These are phyloP conservation scores for Ettlia oleoabundans DNA, from an alignment of 139 green algal genomes.

Conservation along the genomic window DNA sequence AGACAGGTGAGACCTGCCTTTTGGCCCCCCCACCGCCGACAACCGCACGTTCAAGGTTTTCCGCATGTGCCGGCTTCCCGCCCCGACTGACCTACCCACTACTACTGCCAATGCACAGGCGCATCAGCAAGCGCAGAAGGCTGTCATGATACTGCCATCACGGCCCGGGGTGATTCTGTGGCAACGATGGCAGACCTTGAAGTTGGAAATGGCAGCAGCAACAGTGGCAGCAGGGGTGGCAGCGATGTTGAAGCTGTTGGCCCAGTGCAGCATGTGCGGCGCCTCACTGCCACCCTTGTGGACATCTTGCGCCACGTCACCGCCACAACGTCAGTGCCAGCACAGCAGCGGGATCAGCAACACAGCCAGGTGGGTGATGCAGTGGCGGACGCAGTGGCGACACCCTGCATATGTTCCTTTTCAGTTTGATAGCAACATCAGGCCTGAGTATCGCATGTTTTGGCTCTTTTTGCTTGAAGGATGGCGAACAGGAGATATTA, in stretches of 20 bases:
- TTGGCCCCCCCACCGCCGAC: too few species aligned
- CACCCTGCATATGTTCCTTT: too few species aligned
- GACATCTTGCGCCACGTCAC: slow-evolving; percentile 45
- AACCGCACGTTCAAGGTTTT: too few species aligned
- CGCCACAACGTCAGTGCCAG: neutral
- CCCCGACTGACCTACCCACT: too few species aligned
- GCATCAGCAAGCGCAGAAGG: too few species aligned
- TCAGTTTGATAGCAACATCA: too few species aligned
- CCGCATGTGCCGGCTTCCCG: too few species aligned
- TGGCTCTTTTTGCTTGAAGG: too few species aligned
- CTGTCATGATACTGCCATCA: neutral
- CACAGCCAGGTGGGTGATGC: neutral
- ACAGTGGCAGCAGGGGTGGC: neutral
- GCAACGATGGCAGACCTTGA: slow-evolving; percentile 42
- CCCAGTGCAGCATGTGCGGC: slow-evolving; percentile 35
- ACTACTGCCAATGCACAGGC: too few species aligned
- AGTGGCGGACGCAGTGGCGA: neutral
- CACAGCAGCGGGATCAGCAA: neutral
- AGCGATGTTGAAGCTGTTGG: neutral
- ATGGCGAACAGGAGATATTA: neutral
- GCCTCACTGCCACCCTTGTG: slow-evolving; percentile 46
- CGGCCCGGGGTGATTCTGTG: slow-evolving; percentile 21
- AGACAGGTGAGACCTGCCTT: neutral
- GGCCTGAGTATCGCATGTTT: too few species aligned
- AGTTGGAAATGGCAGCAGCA: neutral